Percentiles rank a stretch among this genome's conserved stretches.
These are phyloP conservation scores for Penicillium sp. DNA, from an alignment of 2,329 filamentous ascomycete genomes.

Conservation along the genomic window DNA sequence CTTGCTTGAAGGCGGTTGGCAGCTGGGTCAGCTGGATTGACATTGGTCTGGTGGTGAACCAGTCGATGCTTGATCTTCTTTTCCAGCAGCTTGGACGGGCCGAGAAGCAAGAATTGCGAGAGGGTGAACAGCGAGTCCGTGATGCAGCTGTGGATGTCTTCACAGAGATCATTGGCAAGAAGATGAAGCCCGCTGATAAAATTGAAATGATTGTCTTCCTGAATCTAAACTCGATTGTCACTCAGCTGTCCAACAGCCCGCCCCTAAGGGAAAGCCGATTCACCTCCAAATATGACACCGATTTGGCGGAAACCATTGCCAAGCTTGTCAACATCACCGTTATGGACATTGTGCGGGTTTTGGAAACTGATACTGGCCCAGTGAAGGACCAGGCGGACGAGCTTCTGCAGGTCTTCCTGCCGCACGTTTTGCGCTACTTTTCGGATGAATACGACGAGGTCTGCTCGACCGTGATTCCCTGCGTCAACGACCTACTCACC, in stretches of 20 bases:
- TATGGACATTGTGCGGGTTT: constrained; percentile 80
- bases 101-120: constrained; percentile 58
- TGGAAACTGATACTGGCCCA: constrained; percentile 67
- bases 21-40: constrained; percentile 99
- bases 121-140: constrained; percentile 79
- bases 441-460: constrained; percentile 98
- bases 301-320: constrained; percentile 90
- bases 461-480: constrained; percentile 92
- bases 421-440: constrained; percentile 89
- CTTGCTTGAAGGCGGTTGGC: constrained; percentile 86
- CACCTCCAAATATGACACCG: constrained; percentile 88
- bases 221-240: constrained; percentile 80
- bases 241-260: constrained; percentile 80
- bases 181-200: constrained; percentile 94
- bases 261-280: constrained; percentile 75
- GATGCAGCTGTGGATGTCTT: constrained; percentile 93
- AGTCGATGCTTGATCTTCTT: constrained; percentile 79
- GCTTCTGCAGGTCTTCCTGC: constrained; percentile 76
- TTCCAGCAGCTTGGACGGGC: constrained; percentile 84
- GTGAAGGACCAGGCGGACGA: constrained; percentile 74
- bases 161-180: constrained; percentile 94
- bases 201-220: constrained; percentile 90
- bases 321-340: constrained; percentile 92
- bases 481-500: constrained; percentile 86
- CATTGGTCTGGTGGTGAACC: constrained; percentile 88